phyloP scores from a whole-genome alignment of 2,329 filamentous ascomycete genomes.

The Penicillium expansum region DNA sequence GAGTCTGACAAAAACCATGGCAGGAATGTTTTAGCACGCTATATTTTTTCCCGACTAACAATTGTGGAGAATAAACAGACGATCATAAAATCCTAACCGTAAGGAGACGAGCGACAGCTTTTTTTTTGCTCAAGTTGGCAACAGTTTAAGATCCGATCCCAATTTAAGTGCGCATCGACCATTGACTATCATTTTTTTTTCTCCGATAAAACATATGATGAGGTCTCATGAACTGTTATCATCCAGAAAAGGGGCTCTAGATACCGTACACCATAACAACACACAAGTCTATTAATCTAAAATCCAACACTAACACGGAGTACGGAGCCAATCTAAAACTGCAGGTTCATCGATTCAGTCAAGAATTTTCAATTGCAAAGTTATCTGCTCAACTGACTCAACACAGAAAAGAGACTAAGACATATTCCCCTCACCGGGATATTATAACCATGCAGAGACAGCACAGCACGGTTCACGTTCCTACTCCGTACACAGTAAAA shows the following conservation, averaged over 20 bases:
- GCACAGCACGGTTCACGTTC: slow-evolving; percentile 23
- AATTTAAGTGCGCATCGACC: slow-evolving; percentile 20
- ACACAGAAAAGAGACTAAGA: not conserved
- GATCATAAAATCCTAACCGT: slow-evolving; percentile 29
- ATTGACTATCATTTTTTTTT: not conserved
- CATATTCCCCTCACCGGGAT: not conserved
- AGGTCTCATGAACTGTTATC: not conserved
- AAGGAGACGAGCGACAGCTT: slow-evolving; percentile 24
- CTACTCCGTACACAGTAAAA: slow-evolving; percentile 20
- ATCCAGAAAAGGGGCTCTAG: not conserved
- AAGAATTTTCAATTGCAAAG: not conserved
- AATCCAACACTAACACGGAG: not conserved
- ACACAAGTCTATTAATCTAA: not conserved
- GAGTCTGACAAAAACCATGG: slow-evolving; percentile 18
- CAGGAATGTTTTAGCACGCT: not conserved
- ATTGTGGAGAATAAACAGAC: slow-evolving; percentile 21
- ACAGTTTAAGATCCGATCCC: slow-evolving; percentile 31
- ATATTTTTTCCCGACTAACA: slow-evolving; percentile 8
- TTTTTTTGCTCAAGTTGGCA: slow-evolving; percentile 24
- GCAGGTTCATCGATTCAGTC: not conserved
- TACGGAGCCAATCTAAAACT: not conserved
- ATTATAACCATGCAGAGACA: not conserved
- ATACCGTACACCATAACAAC: not conserved
- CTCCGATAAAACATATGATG: not conserved
- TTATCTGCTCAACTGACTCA: not conserved